Evolutionary conservation across 805 yeast species (phyloP).

Genomic region (Yarrowia divulgata): DNA sequence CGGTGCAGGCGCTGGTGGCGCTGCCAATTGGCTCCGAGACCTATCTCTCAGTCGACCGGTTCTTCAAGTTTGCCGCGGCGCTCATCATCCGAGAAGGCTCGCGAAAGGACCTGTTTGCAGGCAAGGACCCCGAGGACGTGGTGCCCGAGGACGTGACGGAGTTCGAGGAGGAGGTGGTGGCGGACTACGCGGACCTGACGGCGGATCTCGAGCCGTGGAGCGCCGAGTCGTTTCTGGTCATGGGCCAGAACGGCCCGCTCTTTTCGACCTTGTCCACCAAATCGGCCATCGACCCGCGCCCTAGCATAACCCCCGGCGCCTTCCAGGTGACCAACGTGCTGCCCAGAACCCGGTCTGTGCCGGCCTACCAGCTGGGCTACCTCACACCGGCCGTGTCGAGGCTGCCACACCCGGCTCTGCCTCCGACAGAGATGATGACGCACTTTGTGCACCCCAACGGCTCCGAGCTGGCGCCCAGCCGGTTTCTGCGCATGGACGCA

Average conservation of each 20-base stretch:
- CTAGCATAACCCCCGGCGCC: constrained; percentile 69
- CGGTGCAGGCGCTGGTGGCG: constrained; percentile 44
- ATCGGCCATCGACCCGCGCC: constrained; percentile 78
- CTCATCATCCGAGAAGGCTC: constrained; percentile 50
- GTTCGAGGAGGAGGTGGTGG: constrained; percentile 45
- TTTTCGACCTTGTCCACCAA: constrained; percentile 76
- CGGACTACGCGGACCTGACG: constrained; percentile 51
- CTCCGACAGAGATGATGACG: constrained; percentile 61
- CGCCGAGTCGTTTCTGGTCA: constrained; percentile 74
- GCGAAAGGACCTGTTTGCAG: constrained; percentile 45
- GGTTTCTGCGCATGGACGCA: constrained; percentile 65
- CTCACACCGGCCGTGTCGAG: constrained; percentile 57
- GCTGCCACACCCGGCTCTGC: constrained; percentile 59
- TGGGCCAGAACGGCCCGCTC: constrained; percentile 73
- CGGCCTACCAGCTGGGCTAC: constrained; percentile 55
- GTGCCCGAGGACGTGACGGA: constrained; percentile 37
- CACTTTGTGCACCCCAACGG: constrained; percentile 51
- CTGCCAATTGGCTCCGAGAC: constrained; percentile 46
- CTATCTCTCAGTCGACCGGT: constrained; percentile 48
- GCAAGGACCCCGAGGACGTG: constrained; percentile 30
- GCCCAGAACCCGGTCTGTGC: constrained; percentile 56
- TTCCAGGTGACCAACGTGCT: constrained; percentile 71
- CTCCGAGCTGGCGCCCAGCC: constrained; percentile 63
- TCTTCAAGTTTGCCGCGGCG: constrained; percentile 49
- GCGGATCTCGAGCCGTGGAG: constrained; percentile 82